Evolutionary conservation across 768 basidiomycete genomes (phyloP).

Genomic region (Collybia sp.): DNA sequence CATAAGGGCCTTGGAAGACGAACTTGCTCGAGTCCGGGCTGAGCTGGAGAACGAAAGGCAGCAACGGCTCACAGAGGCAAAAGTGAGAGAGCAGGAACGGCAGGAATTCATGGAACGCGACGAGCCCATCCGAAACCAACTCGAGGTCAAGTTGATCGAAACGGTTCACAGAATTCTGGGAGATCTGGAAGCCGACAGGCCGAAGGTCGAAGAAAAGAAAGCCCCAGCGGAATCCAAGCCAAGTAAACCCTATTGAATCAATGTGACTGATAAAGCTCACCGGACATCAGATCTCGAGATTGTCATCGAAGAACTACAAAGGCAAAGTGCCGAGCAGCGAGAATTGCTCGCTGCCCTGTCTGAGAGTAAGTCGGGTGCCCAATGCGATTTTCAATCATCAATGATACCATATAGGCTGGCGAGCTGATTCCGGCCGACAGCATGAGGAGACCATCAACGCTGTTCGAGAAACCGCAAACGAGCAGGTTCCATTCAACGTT

Average conservation of each 20-base stretch:
- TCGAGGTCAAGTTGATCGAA: conserved; percentile 56
- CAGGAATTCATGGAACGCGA: conserved; percentile 55
- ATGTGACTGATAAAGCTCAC: conserved; percentile 1
- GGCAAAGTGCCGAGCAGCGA: conserved; percentile 56
- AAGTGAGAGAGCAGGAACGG: conserved; percentile 56
- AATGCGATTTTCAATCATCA: no score
- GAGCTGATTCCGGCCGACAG: conserved; percentile 57
- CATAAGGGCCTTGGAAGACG: conserved; percentile 58
- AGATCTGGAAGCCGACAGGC: conserved; percentile 49
- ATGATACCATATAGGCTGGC: conserved; percentile 44
- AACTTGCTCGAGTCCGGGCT: conserved; percentile 49
- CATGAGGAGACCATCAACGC: conserved; percentile 65
- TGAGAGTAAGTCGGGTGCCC: conserved; percentile 38
- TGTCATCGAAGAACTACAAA: conserved; percentile 52
- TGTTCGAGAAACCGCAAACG: conserved; percentile 65
- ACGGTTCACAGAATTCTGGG: conserved; percentile 57
- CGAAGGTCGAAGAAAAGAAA: conserved; percentile 47
- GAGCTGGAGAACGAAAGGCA: conserved; percentile 65
- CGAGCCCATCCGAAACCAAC: conserved; percentile 52
- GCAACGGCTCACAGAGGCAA: conserved; percentile 50
- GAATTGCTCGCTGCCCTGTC: conserved; percentile 51
- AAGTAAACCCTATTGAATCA: conserved; percentile 34
- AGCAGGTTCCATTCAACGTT: conserved; percentile 81
- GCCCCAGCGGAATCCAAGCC: conserved; percentile 49
- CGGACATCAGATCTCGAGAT: conserved; percentile 45